phyloP scores from a whole-genome alignment of 768 basidiomycete genomes.

The Gelatoporia subvermispora region DNA sequence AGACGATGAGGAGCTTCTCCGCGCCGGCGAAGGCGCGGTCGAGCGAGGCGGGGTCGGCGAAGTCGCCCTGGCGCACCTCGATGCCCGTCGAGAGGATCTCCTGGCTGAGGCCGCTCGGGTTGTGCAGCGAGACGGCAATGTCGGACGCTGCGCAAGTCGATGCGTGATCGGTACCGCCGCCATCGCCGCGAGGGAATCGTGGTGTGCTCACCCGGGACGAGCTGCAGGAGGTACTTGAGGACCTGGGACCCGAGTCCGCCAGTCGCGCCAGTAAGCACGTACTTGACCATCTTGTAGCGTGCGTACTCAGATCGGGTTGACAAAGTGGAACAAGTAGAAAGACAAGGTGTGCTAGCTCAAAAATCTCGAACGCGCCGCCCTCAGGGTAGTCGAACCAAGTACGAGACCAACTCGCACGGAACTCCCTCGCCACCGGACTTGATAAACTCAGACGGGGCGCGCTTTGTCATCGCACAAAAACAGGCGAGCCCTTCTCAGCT shows the following conservation, averaged over 20 bases:
- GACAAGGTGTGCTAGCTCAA: too few species aligned
- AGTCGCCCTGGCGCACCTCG: conserved; percentile 28
- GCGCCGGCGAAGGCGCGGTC: conserved; percentile 29
- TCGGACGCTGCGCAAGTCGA: conserved; percentile 13
- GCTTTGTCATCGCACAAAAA: too few species aligned
- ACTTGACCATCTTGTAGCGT: conserved; percentile 17
- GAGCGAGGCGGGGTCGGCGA: conserved; percentile 25
- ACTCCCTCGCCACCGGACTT: too few species aligned
- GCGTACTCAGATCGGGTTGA: background rate
- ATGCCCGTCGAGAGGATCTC: conserved; percentile 17
- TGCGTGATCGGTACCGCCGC: background rate
- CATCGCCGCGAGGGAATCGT: background rate
- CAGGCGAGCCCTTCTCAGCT: too few species aligned
- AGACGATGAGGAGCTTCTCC: conserved; percentile 30
- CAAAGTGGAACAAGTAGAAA: too few species aligned
- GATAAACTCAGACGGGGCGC: too few species aligned
- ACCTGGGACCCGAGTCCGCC: conserved; percentile 32
- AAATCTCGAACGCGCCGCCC: too few species aligned
- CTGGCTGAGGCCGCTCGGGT: conserved; percentile 24
- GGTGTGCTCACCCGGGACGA: conserved; percentile 20
- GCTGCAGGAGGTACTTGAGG: conserved; percentile 25
- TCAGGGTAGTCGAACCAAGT: too few species aligned
- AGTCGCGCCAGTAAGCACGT: conserved; percentile 33
- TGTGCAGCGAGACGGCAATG: conserved; percentile 28
- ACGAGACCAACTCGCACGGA: too few species aligned